Percentiles rank a stretch among this genome's conserved stretches.
Conservation (phyloP, 1,284 basidiomycete genomes). For the Cutaneotrichosporon mucoides region DNA sequence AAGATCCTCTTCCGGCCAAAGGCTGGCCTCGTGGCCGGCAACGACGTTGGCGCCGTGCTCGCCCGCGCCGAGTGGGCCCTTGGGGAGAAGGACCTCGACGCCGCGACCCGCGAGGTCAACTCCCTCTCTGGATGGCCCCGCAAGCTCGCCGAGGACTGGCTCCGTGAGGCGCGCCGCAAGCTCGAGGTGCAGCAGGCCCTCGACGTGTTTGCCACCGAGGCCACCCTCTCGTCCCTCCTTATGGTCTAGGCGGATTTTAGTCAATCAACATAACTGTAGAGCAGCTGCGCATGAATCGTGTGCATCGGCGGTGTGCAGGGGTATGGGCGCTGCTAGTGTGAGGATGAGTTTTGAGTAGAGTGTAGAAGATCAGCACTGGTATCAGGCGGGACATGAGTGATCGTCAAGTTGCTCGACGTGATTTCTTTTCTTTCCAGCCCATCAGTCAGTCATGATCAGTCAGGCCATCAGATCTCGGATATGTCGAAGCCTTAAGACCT, state of each 20-base stretch:
- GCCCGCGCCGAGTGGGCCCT: constrained; percentile 86
- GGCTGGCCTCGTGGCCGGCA: constrained; percentile 63
- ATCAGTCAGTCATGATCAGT: too few species aligned
- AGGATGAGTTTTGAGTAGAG: too few species aligned
- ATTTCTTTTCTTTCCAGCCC: too few species aligned
- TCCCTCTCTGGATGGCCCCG: constrained; percentile 82
- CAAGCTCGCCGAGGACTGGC: constrained; percentile 80
- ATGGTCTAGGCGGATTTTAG: constrained; percentile 39
- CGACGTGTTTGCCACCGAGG: constrained; percentile 81
- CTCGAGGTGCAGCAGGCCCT: constrained; percentile 91
- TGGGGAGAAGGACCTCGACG: constrained; percentile 88
- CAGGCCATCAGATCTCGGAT: too few species aligned
- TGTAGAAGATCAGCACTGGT: too few species aligned
- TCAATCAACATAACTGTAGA: not conserved
- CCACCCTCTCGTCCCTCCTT: constrained; percentile 57
- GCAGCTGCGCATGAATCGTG: not conserved
- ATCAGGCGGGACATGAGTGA: too few species aligned
- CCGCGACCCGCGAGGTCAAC: constrained; percentile 86
- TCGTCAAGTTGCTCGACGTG: too few species aligned
- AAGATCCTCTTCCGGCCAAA: constrained; percentile 73
- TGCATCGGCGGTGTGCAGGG: not conserved
- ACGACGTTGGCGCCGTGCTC: constrained; percentile 80
- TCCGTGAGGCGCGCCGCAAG: constrained; percentile 79
- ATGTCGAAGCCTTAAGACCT: too few species aligned
- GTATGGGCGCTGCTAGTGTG: not conserved